Conservation (phyloP, 139 green algal species). For the Nannochloris sp. region DNA sequence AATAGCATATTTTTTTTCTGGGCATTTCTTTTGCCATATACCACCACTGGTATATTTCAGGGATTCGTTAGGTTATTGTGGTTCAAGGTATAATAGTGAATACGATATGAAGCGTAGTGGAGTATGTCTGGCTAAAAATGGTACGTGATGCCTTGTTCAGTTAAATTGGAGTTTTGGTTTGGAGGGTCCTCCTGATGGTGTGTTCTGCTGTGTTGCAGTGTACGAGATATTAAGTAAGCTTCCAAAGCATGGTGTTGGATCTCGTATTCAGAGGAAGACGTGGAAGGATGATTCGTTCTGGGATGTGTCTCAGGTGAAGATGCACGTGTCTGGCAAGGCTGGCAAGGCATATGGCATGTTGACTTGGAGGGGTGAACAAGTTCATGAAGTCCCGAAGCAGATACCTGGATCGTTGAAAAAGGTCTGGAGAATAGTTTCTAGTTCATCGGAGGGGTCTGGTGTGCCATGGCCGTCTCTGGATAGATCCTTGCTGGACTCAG, state of each 20-base stretch:
- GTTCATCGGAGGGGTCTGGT: background rate
- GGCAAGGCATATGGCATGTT: slow-evolving; percentile 33
- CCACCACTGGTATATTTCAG: too few relatives aligned
- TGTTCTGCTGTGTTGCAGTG: slow-evolving; percentile 4
- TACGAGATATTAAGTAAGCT: slow-evolving; percentile 12
- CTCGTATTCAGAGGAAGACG: background rate
- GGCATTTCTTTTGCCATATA: too few relatives aligned
- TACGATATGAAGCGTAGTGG: too few relatives aligned
- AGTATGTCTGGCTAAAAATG: too few relatives aligned
- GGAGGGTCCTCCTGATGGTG: background rate
- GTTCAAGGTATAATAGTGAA: background rate
- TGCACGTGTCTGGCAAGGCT: slow-evolving; percentile 32
- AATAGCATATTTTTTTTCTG: too few relatives aligned
- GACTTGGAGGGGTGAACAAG: slow-evolving; percentile 27
- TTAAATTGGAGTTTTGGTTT: background rate
- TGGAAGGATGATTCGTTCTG: slow-evolving; percentile 19
- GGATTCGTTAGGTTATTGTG: background rate
- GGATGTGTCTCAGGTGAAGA: slow-evolving; percentile 11
- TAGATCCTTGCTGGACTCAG: too few relatives aligned
- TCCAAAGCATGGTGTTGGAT: slow-evolving; percentile 9
- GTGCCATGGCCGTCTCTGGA: too few relatives aligned
- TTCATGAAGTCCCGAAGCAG: slow-evolving; percentile 8
- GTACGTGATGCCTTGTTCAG: too few relatives aligned
- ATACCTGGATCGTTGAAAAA: slow-evolving; percentile 29
- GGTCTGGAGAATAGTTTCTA: slow-evolving; percentile 21